phyloP scores from a whole-genome alignment of 352 stramenopile genomes.

The Blastocystis sp. region DNA sequence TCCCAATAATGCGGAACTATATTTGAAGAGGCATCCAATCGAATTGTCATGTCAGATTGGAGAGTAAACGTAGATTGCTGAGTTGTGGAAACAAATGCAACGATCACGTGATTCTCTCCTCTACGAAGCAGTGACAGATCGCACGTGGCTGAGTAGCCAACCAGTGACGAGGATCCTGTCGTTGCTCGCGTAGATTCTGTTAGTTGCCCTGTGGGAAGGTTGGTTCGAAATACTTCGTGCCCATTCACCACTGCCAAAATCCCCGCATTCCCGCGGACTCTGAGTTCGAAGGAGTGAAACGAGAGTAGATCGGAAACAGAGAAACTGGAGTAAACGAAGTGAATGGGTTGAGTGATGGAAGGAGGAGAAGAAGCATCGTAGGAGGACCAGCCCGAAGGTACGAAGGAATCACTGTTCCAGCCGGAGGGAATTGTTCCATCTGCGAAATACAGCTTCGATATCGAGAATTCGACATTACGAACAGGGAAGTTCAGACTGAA shows the following conservation, averaged over 20 bases:
- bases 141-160: neutral
- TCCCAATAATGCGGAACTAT: neutral
- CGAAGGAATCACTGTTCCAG: neutral
- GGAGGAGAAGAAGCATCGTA: neutral
- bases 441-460: neutral
- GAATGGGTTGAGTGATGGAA: neutral
- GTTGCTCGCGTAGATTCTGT: neutral
- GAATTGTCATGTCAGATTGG: neutral
- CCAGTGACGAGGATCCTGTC: neutral
- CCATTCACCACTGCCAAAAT: neutral
- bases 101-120: neutral
- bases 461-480: neutral
- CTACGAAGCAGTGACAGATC: neutral
- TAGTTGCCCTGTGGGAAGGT: neutral
- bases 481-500: neutral
- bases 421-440: neutral
- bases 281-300: neutral
- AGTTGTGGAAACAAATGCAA: neutral
- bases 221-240: neutral
- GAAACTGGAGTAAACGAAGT: neutral
- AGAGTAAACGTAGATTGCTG: neutral
- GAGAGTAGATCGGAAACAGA: constrained; percentile 8
- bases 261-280: neutral
- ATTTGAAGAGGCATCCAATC: neutral
- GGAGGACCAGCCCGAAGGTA: neutral